A percentile compares a stretch with the other conserved stretches of the same genome.
Evolutionary conservation across 2,329 filamentous ascomycete genomes (phyloP).

Genomic region (Talaromyces sp.): DNA sequence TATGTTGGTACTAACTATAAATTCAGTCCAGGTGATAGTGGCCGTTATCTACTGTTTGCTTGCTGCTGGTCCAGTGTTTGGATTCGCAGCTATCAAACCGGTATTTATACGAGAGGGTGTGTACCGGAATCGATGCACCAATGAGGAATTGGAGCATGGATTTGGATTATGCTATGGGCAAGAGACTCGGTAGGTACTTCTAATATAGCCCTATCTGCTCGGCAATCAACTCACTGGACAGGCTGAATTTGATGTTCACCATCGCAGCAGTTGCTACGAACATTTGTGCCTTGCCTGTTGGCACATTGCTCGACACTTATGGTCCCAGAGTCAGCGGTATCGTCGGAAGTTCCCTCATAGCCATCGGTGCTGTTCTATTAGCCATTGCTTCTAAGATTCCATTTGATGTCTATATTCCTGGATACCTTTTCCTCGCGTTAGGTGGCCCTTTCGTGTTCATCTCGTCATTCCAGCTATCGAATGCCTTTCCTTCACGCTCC

Average conservation of each 20-base stretch:
- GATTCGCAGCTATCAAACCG: constrained; percentile 80
- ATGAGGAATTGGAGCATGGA: constrained; percentile 49
- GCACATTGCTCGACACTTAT: constrained; percentile 77
- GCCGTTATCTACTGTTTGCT: constrained; percentile 72
- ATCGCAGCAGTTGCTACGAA: constrained; percentile 85
- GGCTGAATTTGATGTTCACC: constrained; percentile 88
- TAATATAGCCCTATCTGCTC: background rate
- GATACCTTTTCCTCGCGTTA: constrained; percentile 72
- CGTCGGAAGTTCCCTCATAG: constrained; percentile 65
- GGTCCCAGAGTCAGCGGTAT: constrained; percentile 75
- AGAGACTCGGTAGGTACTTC: constrained; percentile 46
- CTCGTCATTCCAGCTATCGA: constrained; percentile 78
- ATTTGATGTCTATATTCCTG: constrained; percentile 71
- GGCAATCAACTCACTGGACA: constrained; percentile 24
- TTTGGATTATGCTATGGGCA: constrained; percentile 57
- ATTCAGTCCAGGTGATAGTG: constrained; percentile 64
- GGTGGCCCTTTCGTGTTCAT: constrained; percentile 81
- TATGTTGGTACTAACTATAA: background rate
- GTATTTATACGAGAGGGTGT: constrained; percentile 70
- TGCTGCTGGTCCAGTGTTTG: constrained; percentile 76
- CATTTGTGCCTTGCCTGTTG: constrained; percentile 78
- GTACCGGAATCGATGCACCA: constrained; percentile 63
- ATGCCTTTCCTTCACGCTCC: constrained; percentile 73
- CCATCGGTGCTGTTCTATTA: constrained; percentile 68
- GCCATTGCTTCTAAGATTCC: constrained; percentile 62